Conservation (phyloP, 208 protist genomes). For the Wallacemonas sp. region DNA sequence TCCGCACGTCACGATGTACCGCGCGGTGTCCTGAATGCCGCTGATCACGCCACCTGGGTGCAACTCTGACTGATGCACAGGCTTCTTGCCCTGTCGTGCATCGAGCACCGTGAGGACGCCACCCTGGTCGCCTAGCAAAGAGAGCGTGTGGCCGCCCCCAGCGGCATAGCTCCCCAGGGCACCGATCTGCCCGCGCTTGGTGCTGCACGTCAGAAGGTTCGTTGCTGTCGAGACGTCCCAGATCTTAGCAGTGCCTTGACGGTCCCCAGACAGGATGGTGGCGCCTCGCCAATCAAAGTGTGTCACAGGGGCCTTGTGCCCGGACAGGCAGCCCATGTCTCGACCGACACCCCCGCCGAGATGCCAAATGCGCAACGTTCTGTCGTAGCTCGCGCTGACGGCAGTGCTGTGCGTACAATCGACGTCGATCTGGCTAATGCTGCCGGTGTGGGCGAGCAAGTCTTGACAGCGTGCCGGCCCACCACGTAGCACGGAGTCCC, state of each 20-base stretch:
- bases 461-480: slow-evolving; percentile 67
- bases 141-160: slow-evolving; percentile 30
- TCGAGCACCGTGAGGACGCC: slow-evolving; percentile 73
- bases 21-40: slow-evolving; percentile 35
- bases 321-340: slow-evolving; percentile 53
- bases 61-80: slow-evolving; percentile 45
- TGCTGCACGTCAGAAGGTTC: slow-evolving; percentile 41
- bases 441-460: slow-evolving; percentile 76
- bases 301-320: slow-evolving; percentile 76
- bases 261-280: slow-evolving; percentile 76
- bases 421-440: slow-evolving; percentile 80
- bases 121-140: slow-evolving; percentile 68
- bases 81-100: slow-evolving; percentile 38
- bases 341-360: slow-evolving; percentile 29
- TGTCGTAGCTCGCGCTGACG: slow-evolving; percentile 84
- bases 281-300: slow-evolving; percentile 69
- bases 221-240: slow-evolving; percentile 73
- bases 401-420: slow-evolving; percentile 23
- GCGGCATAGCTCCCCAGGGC: slow-evolving; percentile 47
- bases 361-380: slow-evolving; percentile 79
- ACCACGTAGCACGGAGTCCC: slow-evolving; percentile 36
- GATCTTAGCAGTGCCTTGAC: slow-evolving; percentile 61
- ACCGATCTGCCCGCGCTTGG: slow-evolving; percentile 70
- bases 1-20: slow-evolving; percentile 71
- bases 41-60: slow-evolving; percentile 78